phyloP scores from a whole-genome alignment of 768 basidiomycete genomes.

The Porpolomopsis calyptriformis region DNA sequence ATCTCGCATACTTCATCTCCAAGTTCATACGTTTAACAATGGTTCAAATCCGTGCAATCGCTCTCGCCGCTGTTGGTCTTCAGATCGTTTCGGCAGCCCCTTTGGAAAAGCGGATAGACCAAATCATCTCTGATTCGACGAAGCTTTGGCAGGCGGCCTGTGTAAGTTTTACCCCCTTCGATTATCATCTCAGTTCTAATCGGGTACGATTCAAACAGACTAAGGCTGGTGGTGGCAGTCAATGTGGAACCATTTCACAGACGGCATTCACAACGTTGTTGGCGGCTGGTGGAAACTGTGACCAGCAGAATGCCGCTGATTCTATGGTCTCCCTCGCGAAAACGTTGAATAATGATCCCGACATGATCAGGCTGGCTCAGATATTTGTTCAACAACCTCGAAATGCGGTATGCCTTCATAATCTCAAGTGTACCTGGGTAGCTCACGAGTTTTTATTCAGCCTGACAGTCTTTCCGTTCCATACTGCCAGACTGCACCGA shows the following conservation, averaged over 20 bases:
- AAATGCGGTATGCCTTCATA: slow-evolving; percentile 30
- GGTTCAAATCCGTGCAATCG: slow-evolving; percentile 24
- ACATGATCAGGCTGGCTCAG: slow-evolving; percentile 37
- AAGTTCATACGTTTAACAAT: slow-evolving; percentile 8
- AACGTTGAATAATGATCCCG: slow-evolving; percentile 27
- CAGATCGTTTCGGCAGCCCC: slow-evolving; percentile 24
- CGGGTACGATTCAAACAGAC: slow-evolving; percentile 15
- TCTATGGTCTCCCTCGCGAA: slow-evolving; percentile 40
- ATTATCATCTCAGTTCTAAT: neutral
- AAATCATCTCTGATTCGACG: slow-evolving; percentile 38
- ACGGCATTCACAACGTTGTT: slow-evolving; percentile 36
- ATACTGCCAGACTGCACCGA: slow-evolving; percentile 40
- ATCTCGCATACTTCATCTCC: neutral
- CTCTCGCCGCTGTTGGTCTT: slow-evolving; percentile 20
- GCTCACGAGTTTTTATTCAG: slow-evolving; percentile 15
- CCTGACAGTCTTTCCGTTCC: slow-evolving; percentile 37
- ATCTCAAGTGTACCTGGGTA: neutral
- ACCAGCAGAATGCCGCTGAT: slow-evolving; percentile 40
- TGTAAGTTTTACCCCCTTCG: slow-evolving; percentile 22
- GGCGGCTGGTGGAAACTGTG: slow-evolving; percentile 32
- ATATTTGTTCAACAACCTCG: slow-evolving; percentile 42
- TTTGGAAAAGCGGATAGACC: slow-evolving; percentile 38
- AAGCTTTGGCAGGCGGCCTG: slow-evolving; percentile 42
- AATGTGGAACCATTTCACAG: slow-evolving; percentile 39
- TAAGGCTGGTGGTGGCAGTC: slow-evolving; percentile 32